phyloP scores from a whole-genome alignment of 2,329 filamentous ascomycete genomes.

The Pseudocercospora pini-densiflorae region DNA sequence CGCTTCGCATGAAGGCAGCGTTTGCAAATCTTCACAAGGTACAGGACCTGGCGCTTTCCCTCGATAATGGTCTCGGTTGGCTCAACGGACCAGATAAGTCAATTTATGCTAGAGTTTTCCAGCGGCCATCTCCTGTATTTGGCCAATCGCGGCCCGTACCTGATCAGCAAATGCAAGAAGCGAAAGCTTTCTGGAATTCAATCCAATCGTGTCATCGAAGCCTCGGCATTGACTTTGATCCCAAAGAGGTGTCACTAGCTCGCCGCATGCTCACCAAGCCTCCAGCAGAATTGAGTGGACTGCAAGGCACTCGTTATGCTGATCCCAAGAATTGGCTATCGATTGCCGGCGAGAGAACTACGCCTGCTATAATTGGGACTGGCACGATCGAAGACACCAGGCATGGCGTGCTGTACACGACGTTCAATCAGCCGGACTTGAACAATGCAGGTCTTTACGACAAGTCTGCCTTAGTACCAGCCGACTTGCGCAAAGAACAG shows the following conservation, averaged over 20 bases:
- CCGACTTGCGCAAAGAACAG: constrained; percentile 64
- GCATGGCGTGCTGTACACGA: constrained; percentile 43
- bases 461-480: constrained; percentile 54
- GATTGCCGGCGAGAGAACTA: constrained; percentile 20
- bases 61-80: constrained; percentile 71
- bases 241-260: constrained; percentile 31
- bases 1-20: constrained; percentile 63
- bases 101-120: constrained; percentile 52
- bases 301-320: constrained; percentile 26
- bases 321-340: constrained; percentile 29
- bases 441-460: constrained; percentile 30
- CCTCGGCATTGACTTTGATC: constrained; percentile 10
- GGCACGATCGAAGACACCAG: background rate
- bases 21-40: constrained; percentile 61
- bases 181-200: constrained; percentile 33
- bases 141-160: constrained; percentile 36
- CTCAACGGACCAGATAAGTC: constrained; percentile 65
- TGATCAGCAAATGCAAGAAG: constrained; percentile 28
- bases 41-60: constrained; percentile 67
- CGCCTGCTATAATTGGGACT: constrained; percentile 6
- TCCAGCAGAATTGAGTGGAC: constrained; percentile 24
- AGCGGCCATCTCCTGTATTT: constrained; percentile 52
- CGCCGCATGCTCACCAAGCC: constrained; percentile 19
- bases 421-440: constrained; percentile 27
- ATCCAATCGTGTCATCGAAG: constrained; percentile 32